Percentiles rank a stretch among this genome's conserved stretches.
phyloP scores from a whole-genome alignment of 2,329 filamentous ascomycete genomes.

The Penicillium sp. region DNA sequence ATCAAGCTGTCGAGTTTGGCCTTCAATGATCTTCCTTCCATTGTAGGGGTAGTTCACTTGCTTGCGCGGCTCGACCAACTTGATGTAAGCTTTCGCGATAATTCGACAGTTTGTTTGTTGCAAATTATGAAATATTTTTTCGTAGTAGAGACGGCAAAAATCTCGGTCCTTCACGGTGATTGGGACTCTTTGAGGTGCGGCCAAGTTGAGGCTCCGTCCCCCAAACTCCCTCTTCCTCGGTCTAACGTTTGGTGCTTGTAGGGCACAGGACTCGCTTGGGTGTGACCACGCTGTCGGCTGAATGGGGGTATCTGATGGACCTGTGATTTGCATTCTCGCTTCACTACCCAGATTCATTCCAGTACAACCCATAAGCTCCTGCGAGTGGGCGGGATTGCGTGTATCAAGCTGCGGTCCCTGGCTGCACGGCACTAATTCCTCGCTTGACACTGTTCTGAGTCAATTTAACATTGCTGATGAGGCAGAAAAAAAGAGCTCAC shows the following conservation, averaged over 20 bases:
- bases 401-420: constrained; percentile 1
- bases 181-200: constrained; percentile 24
- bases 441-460: constrained; percentile 1
- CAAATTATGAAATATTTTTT: constrained; percentile 34
- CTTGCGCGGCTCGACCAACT: constrained; percentile 38
- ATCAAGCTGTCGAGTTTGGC: constrained; percentile 31
- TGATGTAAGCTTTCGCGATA: constrained; percentile 38
- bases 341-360: constrained; percentile 1
- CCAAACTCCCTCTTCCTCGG: constrained; percentile 9
- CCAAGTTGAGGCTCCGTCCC: constrained; percentile 20
- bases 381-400: constrained; percentile 3
- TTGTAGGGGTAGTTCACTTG: constrained; percentile 40
- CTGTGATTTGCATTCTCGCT: not conserved
- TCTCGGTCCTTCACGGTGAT: constrained; percentile 27
- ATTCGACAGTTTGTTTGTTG: constrained; percentile 40
- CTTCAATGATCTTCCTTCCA: constrained; percentile 35
- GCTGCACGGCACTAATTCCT: constrained; percentile 3
- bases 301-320: not conserved
- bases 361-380: not conserved
- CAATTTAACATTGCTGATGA: not conserved
- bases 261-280: constrained; percentile 9
- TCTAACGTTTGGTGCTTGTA: not conserved
- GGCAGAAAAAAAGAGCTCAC: constrained; percentile 16
- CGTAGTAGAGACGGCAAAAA: constrained; percentile 33
- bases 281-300: constrained; percentile 16